Evolutionary conservation across 345 rosid genomes (phyloP), one percentile per base, ranked within the genome.

Genomic region (Lepidium africanum): DNA sequence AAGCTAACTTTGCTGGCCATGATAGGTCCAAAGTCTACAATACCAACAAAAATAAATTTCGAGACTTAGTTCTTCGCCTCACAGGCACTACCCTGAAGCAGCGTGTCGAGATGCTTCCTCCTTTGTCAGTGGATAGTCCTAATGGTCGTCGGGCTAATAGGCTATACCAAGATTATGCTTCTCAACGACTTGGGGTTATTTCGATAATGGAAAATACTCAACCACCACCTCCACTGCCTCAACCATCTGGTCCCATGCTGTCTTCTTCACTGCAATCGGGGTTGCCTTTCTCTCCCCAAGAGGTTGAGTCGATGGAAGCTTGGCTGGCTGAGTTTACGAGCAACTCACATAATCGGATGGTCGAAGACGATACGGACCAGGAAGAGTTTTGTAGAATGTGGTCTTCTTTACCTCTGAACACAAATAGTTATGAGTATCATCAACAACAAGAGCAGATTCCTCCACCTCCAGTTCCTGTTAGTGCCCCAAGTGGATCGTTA

Each of bases 241-340:
- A 17, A 1, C 17, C 6, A 7, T 17, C 74, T 27, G 0, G 32
- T 27, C 32, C 32, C 32, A 27, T 25, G 1, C 75, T 81, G 3
- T 82, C 83, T 6, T 84, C 84, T 6, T 76, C 83, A 7, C 83
- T 82, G 0, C n/a, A 10, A 9, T n/a, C 77, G 0, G 79, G 81
- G 6, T 9, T 3, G 9, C 47, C 4, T 47, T 21, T 37, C 14
- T 27, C 53, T 54, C 19, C 50, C 49, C n/a, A 1, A 53, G 60
- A 8, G 4, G 77, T 76, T 66, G 78, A 69, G 36, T 81, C 84
- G 27, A 78, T 79, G 0, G 84, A 85, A 32, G 77, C 84, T 6
- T 85, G 80, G 0, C 71, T 82, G 10, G 78, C 77, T 16, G 85
- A 75, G 13, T 73, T 74, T 48, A 72, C 85, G 92, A 89, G 23